These are phyloP conservation scores for Pseudogymnoascus sp. DNA, from an alignment of 2,329 filamentous ascomycete species.

Conservation along the genomic window DNA sequence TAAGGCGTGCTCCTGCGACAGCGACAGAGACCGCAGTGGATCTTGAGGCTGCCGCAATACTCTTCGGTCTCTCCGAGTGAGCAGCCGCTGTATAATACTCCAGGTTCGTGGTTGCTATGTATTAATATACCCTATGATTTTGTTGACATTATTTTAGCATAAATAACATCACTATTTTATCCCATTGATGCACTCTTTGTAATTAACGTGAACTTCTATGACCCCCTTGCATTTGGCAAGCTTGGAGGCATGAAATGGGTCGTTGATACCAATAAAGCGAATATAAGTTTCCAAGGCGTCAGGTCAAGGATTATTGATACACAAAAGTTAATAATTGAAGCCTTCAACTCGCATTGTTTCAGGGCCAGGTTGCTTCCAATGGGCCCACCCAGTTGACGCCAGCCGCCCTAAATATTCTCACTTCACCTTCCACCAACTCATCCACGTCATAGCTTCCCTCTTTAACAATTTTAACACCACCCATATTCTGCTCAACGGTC, in stretches of 20 bases:
- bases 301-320: neutral
- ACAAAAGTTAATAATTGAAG: neutral
- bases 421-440: constrained; percentile 25
- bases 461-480: constrained; percentile 24
- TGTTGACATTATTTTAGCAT: neutral
- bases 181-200: neutral
- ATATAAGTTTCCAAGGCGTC: neutral
- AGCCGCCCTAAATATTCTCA: constrained; percentile 26
- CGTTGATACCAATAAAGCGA: neutral
- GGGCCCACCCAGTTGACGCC: constrained; percentile 22
- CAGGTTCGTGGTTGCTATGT: neutral
- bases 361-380: constrained; percentile 22
- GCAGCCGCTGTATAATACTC: neutral
- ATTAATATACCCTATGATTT: neutral
- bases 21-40: neutral
- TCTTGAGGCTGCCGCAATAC: neutral
- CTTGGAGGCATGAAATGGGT: neutral
- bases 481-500: constrained; percentile 28
- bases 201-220: neutral
- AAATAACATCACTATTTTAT: neutral
- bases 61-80: neutral
- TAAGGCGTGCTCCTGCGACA: neutral
- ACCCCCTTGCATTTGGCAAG: neutral
- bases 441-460: constrained; percentile 23
- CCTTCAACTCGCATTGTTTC: neutral